phyloP scores from a whole-genome alignment of 768 basidiomycete species.

The Collybia nuda region DNA sequence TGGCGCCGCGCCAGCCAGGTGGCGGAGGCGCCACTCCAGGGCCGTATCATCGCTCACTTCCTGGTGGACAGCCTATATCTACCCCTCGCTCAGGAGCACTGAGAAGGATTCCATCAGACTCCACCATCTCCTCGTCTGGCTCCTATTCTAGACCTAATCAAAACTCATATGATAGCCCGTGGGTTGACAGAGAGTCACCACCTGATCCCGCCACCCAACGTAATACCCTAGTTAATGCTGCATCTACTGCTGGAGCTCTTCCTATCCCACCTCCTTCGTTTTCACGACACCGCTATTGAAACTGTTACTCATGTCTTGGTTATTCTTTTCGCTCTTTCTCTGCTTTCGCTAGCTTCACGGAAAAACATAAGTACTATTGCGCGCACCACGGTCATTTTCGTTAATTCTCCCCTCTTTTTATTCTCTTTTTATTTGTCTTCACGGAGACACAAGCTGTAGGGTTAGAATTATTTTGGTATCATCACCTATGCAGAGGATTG shows the following conservation, averaged over 20 bases:
- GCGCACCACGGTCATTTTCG: too few species aligned
- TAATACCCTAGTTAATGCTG: constrained; percentile 1
- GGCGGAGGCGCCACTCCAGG: neutral
- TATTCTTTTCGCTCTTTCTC: neutral
- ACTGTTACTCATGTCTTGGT: neutral
- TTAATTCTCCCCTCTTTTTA: too few species aligned
- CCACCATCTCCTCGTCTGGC: neutral
- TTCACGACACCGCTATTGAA: neutral
- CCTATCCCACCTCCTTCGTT: constrained; percentile 3
- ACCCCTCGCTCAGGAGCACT: neutral
- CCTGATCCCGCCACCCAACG: neutral
- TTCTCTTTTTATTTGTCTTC: neutral
- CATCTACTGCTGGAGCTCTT: neutral
- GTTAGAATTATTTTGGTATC: too few species aligned
- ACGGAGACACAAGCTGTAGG: neutral
- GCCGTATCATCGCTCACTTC: neutral
- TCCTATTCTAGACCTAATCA: neutral
- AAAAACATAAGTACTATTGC: too few species aligned
- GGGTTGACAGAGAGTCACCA: neutral
- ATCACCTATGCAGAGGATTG: too few species aligned
- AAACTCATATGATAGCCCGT: neutral
- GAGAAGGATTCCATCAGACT: neutral
- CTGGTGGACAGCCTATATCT: neutral
- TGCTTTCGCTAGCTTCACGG: too few species aligned
- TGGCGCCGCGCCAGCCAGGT: too few species aligned